Evolutionary conservation across 345 rosid genomes (phyloP).

Genomic region (Fremontodendron californicum): DNA sequence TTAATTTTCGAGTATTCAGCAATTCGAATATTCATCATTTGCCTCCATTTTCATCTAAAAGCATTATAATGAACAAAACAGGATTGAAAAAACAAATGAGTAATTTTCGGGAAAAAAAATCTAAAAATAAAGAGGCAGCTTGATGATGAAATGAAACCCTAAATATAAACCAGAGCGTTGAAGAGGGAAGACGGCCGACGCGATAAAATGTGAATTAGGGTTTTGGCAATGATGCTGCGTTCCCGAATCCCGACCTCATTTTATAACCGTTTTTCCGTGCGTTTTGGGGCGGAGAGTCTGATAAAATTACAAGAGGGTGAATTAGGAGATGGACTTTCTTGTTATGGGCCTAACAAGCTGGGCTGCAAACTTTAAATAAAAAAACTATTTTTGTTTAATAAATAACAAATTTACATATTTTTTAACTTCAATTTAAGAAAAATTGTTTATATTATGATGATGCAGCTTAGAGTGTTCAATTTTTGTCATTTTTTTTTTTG

Average conservation of each 20-base stretch:
- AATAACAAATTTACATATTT: too few relatives aligned
- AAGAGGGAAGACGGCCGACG: not conserved
- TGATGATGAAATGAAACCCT: not conserved
- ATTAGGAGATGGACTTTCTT: not conserved
- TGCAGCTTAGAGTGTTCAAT: too few relatives aligned
- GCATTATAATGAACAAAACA: not conserved
- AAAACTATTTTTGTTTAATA: too few relatives aligned
- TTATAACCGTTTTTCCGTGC: not conserved
- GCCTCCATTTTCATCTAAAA: not conserved
- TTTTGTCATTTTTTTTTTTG: too few relatives aligned
- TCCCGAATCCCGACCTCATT: not conserved
- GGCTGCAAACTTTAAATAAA: not conserved
- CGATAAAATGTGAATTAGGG: not conserved
- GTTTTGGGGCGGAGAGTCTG: not conserved
- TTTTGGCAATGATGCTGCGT: not conserved
- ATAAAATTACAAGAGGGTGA: not conserved
- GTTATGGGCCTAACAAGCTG: not conserved
- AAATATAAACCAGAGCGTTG: not conserved
- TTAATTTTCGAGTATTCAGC: conserved; percentile 21
- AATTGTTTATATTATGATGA: too few relatives aligned
- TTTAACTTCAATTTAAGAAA: too few relatives aligned
- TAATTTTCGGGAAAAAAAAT: not conserved
- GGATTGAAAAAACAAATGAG: not conserved
- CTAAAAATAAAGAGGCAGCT: not conserved
- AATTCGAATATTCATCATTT: conserved; percentile 29